These are phyloP conservation scores for Lachancea kluyveri DNA, from an alignment of 805 yeast species.

Conservation along the genomic window DNA sequence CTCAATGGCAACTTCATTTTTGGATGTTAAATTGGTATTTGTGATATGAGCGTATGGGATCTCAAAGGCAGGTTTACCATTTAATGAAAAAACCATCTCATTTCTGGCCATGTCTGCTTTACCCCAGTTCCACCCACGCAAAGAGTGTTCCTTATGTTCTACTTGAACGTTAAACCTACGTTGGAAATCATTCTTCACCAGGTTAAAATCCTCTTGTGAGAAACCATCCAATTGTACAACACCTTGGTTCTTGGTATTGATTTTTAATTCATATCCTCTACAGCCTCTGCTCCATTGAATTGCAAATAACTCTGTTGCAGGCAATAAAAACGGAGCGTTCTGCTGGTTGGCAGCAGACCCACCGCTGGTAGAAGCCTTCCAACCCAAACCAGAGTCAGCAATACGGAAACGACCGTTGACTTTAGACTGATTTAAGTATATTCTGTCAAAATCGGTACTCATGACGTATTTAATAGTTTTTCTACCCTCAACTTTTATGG, in stretches of 20 bases:
- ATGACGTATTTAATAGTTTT: no score
- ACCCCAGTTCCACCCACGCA: conserved; percentile 99
- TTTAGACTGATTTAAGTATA: conserved; percentile 82
- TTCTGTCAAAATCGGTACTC: conserved; percentile 78
- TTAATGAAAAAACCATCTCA: conserved; percentile 79
- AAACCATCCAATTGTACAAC: conserved; percentile 89
- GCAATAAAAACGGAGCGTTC: conserved; percentile 75
- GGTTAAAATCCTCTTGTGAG: conserved; percentile 73
- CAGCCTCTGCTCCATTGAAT: conserved; percentile 92
- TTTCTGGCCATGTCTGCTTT: conserved; percentile 85
- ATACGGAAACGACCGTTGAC: conserved; percentile 85
- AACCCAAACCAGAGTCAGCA: conserved; percentile 95
- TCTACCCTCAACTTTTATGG: no score
- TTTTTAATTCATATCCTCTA: conserved; percentile 81
- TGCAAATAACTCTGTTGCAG: conserved; percentile 76
- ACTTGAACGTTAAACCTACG: conserved; percentile 65
- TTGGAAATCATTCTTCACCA: conserved; percentile 77
- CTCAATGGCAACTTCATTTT: conserved; percentile 90
- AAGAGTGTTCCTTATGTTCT: conserved; percentile 83
- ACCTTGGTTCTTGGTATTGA: conserved; percentile 84
- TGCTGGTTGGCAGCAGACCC: conserved; percentile 41
- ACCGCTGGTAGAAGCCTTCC: conserved; percentile 60
- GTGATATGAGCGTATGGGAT: conserved; percentile 74
- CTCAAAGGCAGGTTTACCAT: conserved; percentile 87
- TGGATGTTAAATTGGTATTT: conserved; percentile 85